Base-by-base conservation (phyloP, 2,329 filamentous ascomycete genomes). In the Botrytis sinoallii region DNA sequence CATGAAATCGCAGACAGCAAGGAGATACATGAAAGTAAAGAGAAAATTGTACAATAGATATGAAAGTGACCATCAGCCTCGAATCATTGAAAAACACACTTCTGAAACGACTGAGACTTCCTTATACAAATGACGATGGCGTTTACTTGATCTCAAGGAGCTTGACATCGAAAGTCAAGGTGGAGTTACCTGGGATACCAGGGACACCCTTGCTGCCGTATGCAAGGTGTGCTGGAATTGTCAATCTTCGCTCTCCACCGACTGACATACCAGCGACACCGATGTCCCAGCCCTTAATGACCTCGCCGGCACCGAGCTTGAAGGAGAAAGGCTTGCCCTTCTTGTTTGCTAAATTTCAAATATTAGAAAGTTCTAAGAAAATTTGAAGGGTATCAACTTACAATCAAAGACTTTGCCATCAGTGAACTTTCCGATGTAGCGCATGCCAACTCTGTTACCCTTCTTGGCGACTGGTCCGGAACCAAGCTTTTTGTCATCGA, bases 261-360 rank as follows among this genome's bases (percentile, higher is more conserved):
- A 95, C 91, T 79, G 91, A 87, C 94, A 99, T 98, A 84, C 97
- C 97, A 78, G 89, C 88, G 79, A 99, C 87, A 85, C 96, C 96
- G 77, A 98, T 89, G 83, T 99, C 97, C 97, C 96, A 98, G 79
- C 96, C 96, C 89, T 97, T 96, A 87, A 99, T 99, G 81, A 99
- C 97, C 84, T 98, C 93, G 75, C 95, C 95, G 82, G 91, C 90
- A 79, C 96, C 97, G 75, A 97, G 90, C 88, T 95, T 97, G 90
- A 98, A 98, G 78, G 88, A 89, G 86, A 99, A 99, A 74, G 97
- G 95, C 87, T 97, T 95, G 80, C 96, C 96, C 87, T 97, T 98
- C 89, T 98, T 99, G 89, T 99, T 98, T 84, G 94, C 93, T 95
- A 80, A 25, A 57, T 61, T 77, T 63, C 52, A 3, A 72, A 29